Conservation (phyloP, 495 filamentous ascomycete species). For the Penicillium maclennaniae region DNA sequence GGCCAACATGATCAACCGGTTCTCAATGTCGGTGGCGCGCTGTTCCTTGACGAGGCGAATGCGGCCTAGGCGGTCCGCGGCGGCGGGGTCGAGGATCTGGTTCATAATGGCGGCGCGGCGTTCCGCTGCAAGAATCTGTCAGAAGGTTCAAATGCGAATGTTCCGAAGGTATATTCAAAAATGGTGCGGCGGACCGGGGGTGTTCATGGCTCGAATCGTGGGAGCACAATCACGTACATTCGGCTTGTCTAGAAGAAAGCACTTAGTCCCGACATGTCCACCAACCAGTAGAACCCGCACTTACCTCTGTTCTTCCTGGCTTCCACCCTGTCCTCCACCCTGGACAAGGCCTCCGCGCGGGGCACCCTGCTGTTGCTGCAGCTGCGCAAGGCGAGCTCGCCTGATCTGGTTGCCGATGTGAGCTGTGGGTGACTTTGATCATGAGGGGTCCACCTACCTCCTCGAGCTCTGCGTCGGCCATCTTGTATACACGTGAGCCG, state of each 20-base stretch:
- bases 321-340: conserved; percentile 36
- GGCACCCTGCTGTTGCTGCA: conserved; percentile 65
- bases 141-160: background rate
- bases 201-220: background rate
- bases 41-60: conserved; percentile 95
- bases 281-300: conserved; percentile 1
- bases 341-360: conserved; percentile 36
- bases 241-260: conserved; percentile 52
- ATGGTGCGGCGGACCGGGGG: background rate
- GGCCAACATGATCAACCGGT: conserved; percentile 87
- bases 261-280: background rate
- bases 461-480: conserved; percentile 87
- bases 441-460: conserved; percentile 47
- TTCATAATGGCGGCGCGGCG: conserved; percentile 69
- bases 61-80: conserved; percentile 85
- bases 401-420: conserved; percentile 58
- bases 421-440: background rate
- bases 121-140: conserved; percentile 27
- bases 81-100: conserved; percentile 92
- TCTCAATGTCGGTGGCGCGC: conserved; percentile 86
- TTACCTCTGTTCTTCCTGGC: conserved; percentile 62
- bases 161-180: background rate
- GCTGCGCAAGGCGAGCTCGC: conserved; percentile 84
- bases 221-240: conserved; percentile 46
- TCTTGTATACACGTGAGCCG: conserved; percentile 29